Percentiles rank a stretch among this genome's conserved stretches.
phyloP scores from a whole-genome alignment of 805 yeast genomes.

The Phaffomyces thermotolerans region DNA sequence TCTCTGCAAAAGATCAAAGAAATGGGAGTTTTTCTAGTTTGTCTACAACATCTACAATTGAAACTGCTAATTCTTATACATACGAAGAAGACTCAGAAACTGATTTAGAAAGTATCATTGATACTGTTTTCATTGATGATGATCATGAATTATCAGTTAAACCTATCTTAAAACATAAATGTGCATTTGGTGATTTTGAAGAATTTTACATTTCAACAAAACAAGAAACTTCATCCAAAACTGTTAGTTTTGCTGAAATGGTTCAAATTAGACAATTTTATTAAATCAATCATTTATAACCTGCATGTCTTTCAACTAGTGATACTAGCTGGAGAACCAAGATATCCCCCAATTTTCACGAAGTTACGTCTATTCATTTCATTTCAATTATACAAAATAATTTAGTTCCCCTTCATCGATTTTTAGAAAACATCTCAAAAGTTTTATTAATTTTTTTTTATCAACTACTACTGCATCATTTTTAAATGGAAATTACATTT shows the following conservation, averaged over 20 bases:
- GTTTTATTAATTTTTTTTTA: too few species aligned
- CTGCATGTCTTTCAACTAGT: too few species aligned
- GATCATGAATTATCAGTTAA: constrained; percentile 8
- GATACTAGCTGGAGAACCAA: too few species aligned
- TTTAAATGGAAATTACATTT: too few species aligned
- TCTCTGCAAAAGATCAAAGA: neutral
- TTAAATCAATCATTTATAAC: neutral
- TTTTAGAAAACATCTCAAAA: too few species aligned
- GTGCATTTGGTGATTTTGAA: constrained; percentile 8
- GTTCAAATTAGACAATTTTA: neutral
- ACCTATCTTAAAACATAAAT: constrained; percentile 17
- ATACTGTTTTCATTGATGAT: constrained; percentile 4
- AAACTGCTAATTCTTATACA: neutral
- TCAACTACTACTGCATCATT: too few species aligned
- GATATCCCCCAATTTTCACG: too few species aligned
- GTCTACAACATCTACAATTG: constrained; percentile 1
- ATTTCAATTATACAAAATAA: too few species aligned
- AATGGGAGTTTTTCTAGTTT: constrained; percentile 8
- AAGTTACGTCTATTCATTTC: too few species aligned
- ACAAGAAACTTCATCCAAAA: neutral
- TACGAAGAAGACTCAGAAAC: neutral
- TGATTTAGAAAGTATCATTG: constrained; percentile 3
- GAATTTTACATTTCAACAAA: neutral
- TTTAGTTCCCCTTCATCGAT: too few species aligned
- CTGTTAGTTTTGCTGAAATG: constrained; percentile 1